phyloP scores from a whole-genome alignment of 441 rosid genomes.

The Omphalea diandra region DNA sequence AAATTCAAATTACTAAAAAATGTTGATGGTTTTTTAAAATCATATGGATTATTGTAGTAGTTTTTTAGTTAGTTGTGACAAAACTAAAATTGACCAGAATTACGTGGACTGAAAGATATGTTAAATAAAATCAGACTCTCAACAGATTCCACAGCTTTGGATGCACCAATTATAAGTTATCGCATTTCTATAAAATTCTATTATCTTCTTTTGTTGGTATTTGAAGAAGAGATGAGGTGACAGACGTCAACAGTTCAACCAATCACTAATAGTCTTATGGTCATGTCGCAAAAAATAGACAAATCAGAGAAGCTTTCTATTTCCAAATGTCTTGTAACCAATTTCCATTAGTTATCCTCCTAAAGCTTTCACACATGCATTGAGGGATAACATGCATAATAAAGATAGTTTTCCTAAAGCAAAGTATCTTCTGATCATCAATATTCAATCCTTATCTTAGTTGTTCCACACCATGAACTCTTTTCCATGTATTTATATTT shows the following conservation, averaged over 20 bases:
- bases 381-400: background rate
- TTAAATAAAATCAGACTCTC: background rate
- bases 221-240: background rate
- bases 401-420: background rate
- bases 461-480: no score
- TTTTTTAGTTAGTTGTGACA: no score
- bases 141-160: no score
- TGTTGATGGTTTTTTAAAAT: no score
- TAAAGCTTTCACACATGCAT: conserved; percentile 3
- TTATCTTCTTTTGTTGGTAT: background rate
- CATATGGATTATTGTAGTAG: background rate
- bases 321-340: background rate
- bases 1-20: background rate
- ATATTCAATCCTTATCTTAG: no score
- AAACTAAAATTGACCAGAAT: no score
- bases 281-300: background rate
- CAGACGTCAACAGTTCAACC: background rate
- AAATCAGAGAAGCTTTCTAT: background rate
- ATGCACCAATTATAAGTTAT: background rate
- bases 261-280: background rate
- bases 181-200: background rate
- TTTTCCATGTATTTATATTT: conserved; percentile 2
- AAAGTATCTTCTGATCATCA: conserved; percentile 11
- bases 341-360: conserved; percentile 7
- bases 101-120: background rate